A percentile compares a stretch with the other conserved stretches of the same genome.
phyloP scores from a whole-genome alignment of 306 rosid genomes.

The Vicia sativa region DNA sequence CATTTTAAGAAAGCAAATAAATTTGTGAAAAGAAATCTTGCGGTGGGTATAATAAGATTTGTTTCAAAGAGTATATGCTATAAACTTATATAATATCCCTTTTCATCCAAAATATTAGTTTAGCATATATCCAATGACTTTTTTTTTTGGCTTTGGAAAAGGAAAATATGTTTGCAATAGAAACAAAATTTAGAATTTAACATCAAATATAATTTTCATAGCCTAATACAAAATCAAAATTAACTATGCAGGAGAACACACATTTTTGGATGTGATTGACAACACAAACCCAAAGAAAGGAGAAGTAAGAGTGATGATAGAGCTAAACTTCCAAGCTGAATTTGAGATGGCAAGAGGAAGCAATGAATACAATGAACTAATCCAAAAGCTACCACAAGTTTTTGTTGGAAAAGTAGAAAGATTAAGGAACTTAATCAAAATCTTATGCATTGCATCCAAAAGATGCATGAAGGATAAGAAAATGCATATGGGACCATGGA shows the following conservation, averaged over 20 bases:
- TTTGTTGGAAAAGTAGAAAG: slow-evolving; percentile 86
- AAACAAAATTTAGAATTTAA: background rate
- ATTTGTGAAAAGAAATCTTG: background rate
- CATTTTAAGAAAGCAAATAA: background rate
- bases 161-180: background rate
- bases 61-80: background rate
- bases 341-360: slow-evolving; percentile 82
- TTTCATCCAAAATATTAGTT: background rate
- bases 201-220: slow-evolving; percentile 16
- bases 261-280: slow-evolving; percentile 72
- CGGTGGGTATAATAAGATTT: slow-evolving; percentile 17
- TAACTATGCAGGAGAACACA: slow-evolving; percentile 63
- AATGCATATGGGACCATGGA: slow-evolving; percentile 95
- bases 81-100: slow-evolving; percentile 9
- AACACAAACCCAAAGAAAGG: slow-evolving; percentile 59
- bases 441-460: slow-evolving; percentile 67
- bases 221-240: background rate
- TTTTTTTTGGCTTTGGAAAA: slow-evolving; percentile 3
- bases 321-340: slow-evolving; percentile 70
- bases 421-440: slow-evolving; percentile 55
- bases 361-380: slow-evolving; percentile 61
- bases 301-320: slow-evolving; percentile 70
- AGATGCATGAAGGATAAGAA: slow-evolving; percentile 85
- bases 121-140: background rate
- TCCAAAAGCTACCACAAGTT: slow-evolving; percentile 65